Base-by-base conservation (phyloP, 1,139 yeast genomes). In the Geotrichum bryndzae region DNA sequence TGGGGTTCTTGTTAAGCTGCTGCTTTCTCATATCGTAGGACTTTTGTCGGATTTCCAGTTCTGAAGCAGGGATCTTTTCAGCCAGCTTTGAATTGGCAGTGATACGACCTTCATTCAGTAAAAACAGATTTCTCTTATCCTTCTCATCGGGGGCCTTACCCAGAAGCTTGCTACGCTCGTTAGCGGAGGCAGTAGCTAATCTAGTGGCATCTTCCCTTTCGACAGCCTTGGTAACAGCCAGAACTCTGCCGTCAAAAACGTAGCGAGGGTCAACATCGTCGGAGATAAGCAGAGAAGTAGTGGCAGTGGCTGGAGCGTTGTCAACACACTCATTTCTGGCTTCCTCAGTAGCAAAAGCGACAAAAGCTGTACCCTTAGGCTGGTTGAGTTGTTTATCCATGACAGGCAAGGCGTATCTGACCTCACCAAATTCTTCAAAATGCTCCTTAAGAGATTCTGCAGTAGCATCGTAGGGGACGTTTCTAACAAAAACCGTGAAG, bases 341-440 rank as follows among this genome's bases (percentile, higher is more conserved):
- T 4, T 80, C 84, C 64, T 83, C 84, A 45, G 81, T 78, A 60
- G 73, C 75, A 72, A 94, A 94, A 0, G 97, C 96, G 54, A 94
- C 96, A 73, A 94, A 94, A 0, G 97, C 99, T 0, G 97, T 88
- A 62, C 99, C 99, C 73, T 82, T 89, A 11, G 99, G 91, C 64
- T 90, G 79, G 3, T 96, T 96, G 1, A 96, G 86, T 62, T 80
- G 87, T 70, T 81, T 88, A 72, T 95, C 99, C 67, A 87, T 80
- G 11, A 95, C 99, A 0, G 98, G 97, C 58, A 94, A 80, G 0
- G 99, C 99, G 72, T 91, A 94, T 69, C 88, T 87, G 41, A 94
- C 92, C 10, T 89, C 82, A 10, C 99, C 99, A 72, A 94, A 91
- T 67, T 84, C 82, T 63, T 80, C 76, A 71, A 94, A 94, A 72